Conservation (phyloP, 148 eudicot genomes). For the Chenopodium formosanum region DNA sequence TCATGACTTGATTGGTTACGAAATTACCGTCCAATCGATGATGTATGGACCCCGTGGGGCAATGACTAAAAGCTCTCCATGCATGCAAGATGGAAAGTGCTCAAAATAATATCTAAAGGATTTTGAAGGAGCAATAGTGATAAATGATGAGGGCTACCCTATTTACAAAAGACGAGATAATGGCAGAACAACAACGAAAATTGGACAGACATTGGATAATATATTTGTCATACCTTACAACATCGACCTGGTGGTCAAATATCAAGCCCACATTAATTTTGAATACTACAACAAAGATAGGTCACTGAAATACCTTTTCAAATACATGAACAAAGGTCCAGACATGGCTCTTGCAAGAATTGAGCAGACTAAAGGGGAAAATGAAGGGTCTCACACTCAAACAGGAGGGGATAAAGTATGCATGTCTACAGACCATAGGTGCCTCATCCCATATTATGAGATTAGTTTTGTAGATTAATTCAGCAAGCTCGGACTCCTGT, state of each 20-base stretch:
- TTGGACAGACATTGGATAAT: too few relatives aligned
- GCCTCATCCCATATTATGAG: background rate
- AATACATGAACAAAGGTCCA: too few relatives aligned
- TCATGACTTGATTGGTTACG: background rate
- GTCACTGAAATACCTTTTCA: too few relatives aligned
- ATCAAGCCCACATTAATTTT: too few relatives aligned
- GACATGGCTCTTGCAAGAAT: too few relatives aligned
- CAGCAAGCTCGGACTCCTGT: background rate
- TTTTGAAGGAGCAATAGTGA: background rate
- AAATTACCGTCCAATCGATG: background rate
- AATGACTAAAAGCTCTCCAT: background rate
- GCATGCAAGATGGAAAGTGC: background rate
- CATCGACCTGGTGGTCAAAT: too few relatives aligned
- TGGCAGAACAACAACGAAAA: too few relatives aligned
- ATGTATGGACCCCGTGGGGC: background rate
- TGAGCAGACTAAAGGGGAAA: background rate
- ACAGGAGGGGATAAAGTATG: background rate
- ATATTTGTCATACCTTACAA: too few relatives aligned
- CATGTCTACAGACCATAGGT: slow-evolving; percentile 19
- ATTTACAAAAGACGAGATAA: too few relatives aligned
- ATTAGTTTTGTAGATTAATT: background rate
- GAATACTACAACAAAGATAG: too few relatives aligned
- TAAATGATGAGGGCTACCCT: too few relatives aligned
- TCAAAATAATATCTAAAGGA: slow-evolving; percentile 3
- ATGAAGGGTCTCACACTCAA: too few relatives aligned